Conservation (phyloP, 2,329 filamentous ascomycete species). For the Aureobasidium vineae region DNA sequence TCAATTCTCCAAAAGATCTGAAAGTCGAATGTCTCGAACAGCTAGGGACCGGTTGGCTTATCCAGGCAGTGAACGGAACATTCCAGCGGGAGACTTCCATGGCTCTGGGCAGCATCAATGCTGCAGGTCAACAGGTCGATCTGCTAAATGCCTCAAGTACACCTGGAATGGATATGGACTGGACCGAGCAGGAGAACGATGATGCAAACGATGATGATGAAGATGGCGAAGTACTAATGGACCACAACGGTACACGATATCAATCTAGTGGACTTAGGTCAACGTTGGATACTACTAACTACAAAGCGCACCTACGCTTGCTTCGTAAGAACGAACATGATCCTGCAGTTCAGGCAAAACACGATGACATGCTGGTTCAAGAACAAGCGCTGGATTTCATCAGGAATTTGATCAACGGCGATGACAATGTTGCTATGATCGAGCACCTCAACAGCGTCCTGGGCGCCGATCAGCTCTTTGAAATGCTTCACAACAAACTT, state of each 20-base stretch:
- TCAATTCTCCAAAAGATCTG: slow-evolving; percentile 65
- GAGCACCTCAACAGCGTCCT: slow-evolving; percentile 76
- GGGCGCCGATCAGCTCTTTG: slow-evolving; percentile 74
- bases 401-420: slow-evolving; percentile 78
- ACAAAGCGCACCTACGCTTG: slow-evolving; percentile 25
- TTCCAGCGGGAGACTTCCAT: slow-evolving; percentile 40
- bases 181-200: slow-evolving; percentile 32
- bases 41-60: slow-evolving; percentile 74
- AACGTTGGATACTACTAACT: slow-evolving; percentile 34
- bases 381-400: slow-evolving; percentile 89
- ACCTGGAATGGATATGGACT: slow-evolving; percentile 44
- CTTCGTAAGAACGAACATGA: slow-evolving; percentile 57
- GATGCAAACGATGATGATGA: slow-evolving; percentile 40
- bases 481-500: slow-evolving; percentile 76
- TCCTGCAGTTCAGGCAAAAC: slow-evolving; percentile 64
- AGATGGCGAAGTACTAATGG: slow-evolving; percentile 50
- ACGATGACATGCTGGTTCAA: slow-evolving; percentile 80
- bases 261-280: slow-evolving; percentile 39
- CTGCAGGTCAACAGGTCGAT: slow-evolving; percentile 60
- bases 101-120: slow-evolving; percentile 54
- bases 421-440: slow-evolving; percentile 66
- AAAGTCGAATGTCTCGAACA: slow-evolving; percentile 77
- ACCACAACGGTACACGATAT: slow-evolving; percentile 41
- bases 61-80: slow-evolving; percentile 69
- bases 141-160: slow-evolving; percentile 55